Evolutionary conservation across 805 yeast species (phyloP), one percentile per base, ranked within the genome.

Genomic region (Diddensiella transvaalensis): DNA sequence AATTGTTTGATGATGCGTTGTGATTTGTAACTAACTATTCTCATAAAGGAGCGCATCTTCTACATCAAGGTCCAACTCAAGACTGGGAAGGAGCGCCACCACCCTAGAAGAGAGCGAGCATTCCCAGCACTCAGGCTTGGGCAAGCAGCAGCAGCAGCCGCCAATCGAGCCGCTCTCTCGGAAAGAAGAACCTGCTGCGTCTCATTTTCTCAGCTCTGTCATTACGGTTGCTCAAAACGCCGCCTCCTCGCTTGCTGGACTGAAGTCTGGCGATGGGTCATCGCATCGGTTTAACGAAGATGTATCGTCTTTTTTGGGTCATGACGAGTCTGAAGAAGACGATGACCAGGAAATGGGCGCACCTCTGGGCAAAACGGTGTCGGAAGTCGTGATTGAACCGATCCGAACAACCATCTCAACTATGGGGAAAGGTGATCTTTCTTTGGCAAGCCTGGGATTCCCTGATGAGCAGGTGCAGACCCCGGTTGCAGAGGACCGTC

Each of bases 361-460:
- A 2, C 13, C 30, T 22, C 21, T 4, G 15, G 41, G 19, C 17
- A 3, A 19, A 24, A 22, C 40, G 8, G 50, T 50, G 11, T 29
- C 47, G 41, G 46, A 53, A 42, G 50, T 57, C 47, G 24, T 48
- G 36, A 49, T 58, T 40, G 57, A 54, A 33, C 62, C 60, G 3
- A 21, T 45, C 8, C 39, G 56, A 17, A 45, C 61, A 4, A 51
- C 67, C 1, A 51, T 57, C 4, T 55, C 60, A 10, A 60, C 68
- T 5, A 51, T 64, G 26, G 68, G 68, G 8, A 52, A 55, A 32
- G 68, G 68, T 8, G 66, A 64, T 38, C 54, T 64, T 22, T 61
- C 68, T 3, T 49, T 64, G 18, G 63, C 54, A 3, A 40, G 54
- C 10, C 48, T 60, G 37, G 64, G 63, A 1, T 46, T 51, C 13